Conservation (phyloP, 192 early-diverging fungal genomes). For the Coemansia sp. region DNA sequence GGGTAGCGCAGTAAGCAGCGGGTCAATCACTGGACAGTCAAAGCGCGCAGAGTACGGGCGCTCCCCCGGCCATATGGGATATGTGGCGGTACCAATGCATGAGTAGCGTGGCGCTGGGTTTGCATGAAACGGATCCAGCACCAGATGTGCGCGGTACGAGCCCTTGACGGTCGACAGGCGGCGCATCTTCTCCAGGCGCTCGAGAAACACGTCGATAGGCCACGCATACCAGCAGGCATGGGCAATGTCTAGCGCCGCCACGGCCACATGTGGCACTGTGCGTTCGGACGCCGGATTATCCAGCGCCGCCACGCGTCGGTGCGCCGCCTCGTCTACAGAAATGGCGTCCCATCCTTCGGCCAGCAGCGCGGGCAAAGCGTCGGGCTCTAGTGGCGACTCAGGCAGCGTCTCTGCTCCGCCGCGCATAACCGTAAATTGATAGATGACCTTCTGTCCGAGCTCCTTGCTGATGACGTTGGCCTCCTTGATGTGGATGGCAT, state of each 20-base stretch:
- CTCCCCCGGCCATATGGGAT: conserved; percentile 44
- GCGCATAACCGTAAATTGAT: conserved; percentile 79
- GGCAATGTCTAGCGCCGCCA: conserved; percentile 56
- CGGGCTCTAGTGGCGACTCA: conserved; percentile 48
- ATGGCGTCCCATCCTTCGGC: conserved; percentile 39
- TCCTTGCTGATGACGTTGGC: conserved; percentile 89
- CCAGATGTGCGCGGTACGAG: conserved; percentile 38
- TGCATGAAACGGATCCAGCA: conserved; percentile 38
- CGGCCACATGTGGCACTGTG: conserved; percentile 34
- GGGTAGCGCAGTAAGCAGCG: conserved; percentile 35
- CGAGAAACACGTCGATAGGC: conserved; percentile 60
- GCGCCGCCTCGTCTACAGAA: conserved; percentile 2
- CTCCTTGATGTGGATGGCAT: conserved; percentile 77
- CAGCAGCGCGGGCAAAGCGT: conserved; percentile 42
- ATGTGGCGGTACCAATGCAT: conserved; percentile 37
- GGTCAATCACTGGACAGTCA: conserved; percentile 23
- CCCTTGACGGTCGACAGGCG: conserved; percentile 55
- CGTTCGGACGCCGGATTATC: conserved; percentile 15
- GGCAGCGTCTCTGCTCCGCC: conserved; percentile 40
- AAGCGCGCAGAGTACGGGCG: conserved; percentile 31
- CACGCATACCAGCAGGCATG: conserved; percentile 60
- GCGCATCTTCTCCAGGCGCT: conserved; percentile 69
- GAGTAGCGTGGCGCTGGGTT: conserved; percentile 34
- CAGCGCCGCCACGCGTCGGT: conserved; percentile 1
- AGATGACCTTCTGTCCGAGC: conserved; percentile 75